phyloP scores from a whole-genome alignment of 192 early-diverging fungal species.

The Linderina pennispora region DNA sequence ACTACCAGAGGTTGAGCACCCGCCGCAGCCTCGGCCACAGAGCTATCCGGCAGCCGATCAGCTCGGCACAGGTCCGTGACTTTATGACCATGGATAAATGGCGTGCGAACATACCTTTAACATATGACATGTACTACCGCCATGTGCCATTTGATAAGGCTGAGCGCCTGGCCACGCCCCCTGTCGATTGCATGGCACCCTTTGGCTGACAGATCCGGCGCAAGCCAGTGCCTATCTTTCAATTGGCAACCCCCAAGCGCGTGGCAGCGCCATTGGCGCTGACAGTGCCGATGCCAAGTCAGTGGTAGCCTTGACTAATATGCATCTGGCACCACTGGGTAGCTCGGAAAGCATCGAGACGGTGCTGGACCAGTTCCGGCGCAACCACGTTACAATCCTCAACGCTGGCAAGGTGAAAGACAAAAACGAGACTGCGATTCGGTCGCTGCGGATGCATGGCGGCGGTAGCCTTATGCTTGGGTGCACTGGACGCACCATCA shows the following conservation, averaged over 20 bases:
- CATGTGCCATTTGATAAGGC: slow-evolving; percentile 4
- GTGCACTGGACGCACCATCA: slow-evolving; percentile 11
- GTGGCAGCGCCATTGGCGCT: too few species aligned
- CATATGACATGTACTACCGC: slow-evolving; percentile 31
- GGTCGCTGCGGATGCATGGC: slow-evolving; percentile 22
- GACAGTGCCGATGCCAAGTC: too few species aligned
- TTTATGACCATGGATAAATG: slow-evolving; percentile 11
- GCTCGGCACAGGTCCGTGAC: too few species aligned
- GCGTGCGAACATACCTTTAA: slow-evolving; percentile 20
- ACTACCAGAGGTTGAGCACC: too few species aligned
- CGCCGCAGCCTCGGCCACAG: too few species aligned
- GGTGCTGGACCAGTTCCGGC: slow-evolving; percentile 12
- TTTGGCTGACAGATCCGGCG: too few species aligned
- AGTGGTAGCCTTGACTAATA: too few species aligned
- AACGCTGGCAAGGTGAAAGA: slow-evolving; percentile 9
- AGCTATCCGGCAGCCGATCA: too few species aligned
- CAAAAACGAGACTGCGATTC: slow-evolving; percentile 8
- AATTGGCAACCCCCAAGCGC: slow-evolving; percentile 18
- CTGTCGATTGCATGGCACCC: slow-evolving; percentile 36
- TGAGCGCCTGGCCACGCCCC: slow-evolving; percentile 1
- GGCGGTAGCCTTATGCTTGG: slow-evolving; percentile 34
- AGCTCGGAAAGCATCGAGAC: slow-evolving; percentile 2
- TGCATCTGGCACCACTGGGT: too few species aligned
- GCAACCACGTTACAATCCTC: slow-evolving; percentile 3
- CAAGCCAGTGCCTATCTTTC: too few species aligned